Base-by-base conservation (phyloP, 108 stramenopile genomes). In the Thalassiosira profunda region DNA sequence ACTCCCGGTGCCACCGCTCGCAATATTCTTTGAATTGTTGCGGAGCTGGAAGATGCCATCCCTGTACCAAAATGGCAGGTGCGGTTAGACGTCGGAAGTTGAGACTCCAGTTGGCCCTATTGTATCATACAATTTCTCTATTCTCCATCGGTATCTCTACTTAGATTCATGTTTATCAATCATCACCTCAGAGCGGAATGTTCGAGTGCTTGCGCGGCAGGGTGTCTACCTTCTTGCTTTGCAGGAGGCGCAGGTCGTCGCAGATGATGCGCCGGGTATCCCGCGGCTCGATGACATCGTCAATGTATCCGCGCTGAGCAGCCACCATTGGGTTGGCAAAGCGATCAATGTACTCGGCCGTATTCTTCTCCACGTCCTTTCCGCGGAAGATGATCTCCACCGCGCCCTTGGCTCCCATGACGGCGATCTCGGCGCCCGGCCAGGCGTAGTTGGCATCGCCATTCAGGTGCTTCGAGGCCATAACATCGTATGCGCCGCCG, bases 331-430 rank as follows among this genome's bases (percentile, higher is more conserved):
- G 97, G 74, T 98, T 97, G 10, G 97, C 97, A 79, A 98, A 99
- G 10, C 91, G 79, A 33, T 81, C 81, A 1, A 84, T 83, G 80
- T 99, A 99, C 53, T 98, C 96, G 28, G 80, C 84, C 38, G 95
- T 96, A 58, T 96, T 82, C 54, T 92, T 83, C 59, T 97, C 99
- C 43, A 98, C 84, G 59, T 98, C 90, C 90, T 97, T 73, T 68
- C 98, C 98, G n/a, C 97, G 84, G 81, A 98, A 98, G 52, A 99
- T 90, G 63, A 99, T 99, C 72, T 99, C 97, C 31, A 97, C 98
- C 8, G 99, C 99, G 10, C 99, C 99, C 78, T 99, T 99, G 45
- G 99, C 98, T 14, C 99, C 99, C 99, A 99, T 99, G 20, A 99
- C 99, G 12, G 97, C 96, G 54, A 99, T 82, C 79, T 98, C 96